phyloP scores from a whole-genome alignment of 2,329 filamentous ascomycete genomes.

The Biscogniauxia sp. region DNA sequence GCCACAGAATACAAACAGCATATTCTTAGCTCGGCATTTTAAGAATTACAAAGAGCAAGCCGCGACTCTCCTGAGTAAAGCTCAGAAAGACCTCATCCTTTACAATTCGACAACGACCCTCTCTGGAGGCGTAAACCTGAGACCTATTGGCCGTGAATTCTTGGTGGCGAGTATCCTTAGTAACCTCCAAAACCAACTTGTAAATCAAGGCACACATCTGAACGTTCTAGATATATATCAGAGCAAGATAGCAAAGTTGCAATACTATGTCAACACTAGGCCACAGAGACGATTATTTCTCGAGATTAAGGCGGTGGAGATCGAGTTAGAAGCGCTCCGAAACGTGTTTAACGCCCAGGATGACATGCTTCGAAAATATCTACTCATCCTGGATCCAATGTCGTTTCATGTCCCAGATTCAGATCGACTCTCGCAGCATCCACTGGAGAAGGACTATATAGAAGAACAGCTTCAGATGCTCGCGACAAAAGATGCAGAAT shows the following conservation, averaged over 20 bases:
- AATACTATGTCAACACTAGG: background rate
- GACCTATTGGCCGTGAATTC: background rate
- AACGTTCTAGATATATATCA: background rate
- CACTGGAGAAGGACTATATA: background rate
- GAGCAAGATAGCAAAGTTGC: background rate
- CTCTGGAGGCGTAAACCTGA: background rate
- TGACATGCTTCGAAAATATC: background rate
- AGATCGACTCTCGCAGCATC: background rate
- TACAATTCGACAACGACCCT: background rate
- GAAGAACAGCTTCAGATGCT: background rate
- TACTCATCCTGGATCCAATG: background rate
- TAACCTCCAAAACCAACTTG: background rate
- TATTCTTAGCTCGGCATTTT: background rate
- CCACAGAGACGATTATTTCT: background rate
- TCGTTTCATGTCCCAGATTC: background rate
- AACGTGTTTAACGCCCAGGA: background rate
- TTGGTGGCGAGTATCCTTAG: background rate
- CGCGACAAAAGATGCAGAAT: background rate
- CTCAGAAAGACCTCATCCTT: background rate
- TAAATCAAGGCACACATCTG: background rate
- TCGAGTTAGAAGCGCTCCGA: background rate
- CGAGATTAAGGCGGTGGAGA: background rate
- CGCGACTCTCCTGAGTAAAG: background rate
- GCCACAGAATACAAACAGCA: background rate
- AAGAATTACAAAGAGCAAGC: background rate